Evolutionary conservation across 108 stramenopile species (phyloP).

Genomic region (Cyclotella distinguenda): DNA sequence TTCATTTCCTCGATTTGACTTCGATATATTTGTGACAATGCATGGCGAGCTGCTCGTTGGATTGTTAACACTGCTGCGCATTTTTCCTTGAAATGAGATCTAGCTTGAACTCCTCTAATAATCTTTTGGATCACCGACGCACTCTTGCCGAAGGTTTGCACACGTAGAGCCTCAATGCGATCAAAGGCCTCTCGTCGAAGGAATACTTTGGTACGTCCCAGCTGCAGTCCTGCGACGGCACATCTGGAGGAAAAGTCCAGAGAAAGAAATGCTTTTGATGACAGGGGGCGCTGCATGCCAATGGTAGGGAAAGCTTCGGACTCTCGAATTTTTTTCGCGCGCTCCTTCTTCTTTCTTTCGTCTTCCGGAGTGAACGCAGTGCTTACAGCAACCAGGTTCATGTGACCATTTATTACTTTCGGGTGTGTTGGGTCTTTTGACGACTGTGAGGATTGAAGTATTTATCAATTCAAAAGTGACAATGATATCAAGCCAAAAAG

Average conservation of each 20-base stretch:
- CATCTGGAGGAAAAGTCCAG: constrained; percentile 80
- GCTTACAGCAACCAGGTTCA: constrained; percentile 65
- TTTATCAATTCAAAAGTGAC: constrained; percentile 25
- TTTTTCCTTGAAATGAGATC: constrained; percentile 52
- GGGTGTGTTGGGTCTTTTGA: constrained; percentile 5
- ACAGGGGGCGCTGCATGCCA: constrained; percentile 62
- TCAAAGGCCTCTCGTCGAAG: constrained; percentile 89
- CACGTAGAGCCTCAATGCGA: constrained; percentile 71
- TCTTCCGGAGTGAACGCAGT: constrained; percentile 68
- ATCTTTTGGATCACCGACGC: constrained; percentile 72
- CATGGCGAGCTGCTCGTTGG: constrained; percentile 56
- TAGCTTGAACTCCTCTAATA: constrained; percentile 58
- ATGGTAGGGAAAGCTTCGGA: constrained; percentile 34
- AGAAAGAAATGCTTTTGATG: constrained; percentile 58
- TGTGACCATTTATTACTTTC: constrained; percentile 43
- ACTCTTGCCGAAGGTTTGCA: constrained; percentile 66
- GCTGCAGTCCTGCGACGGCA: constrained; percentile 82
- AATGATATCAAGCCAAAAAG: no score
- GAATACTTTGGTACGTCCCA: constrained; percentile 90
- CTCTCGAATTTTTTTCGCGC: constrained; percentile 29
- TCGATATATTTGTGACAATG: constrained; percentile 13
- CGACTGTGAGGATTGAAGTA: constrained; percentile 4
- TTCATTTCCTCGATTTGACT: constrained; percentile 16
- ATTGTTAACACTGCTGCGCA: constrained; percentile 54
- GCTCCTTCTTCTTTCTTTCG: constrained; percentile 38